Evolutionary conservation across 2,329 filamentous ascomycete species (phyloP).

Genomic region (Fusarium irregulare): DNA sequence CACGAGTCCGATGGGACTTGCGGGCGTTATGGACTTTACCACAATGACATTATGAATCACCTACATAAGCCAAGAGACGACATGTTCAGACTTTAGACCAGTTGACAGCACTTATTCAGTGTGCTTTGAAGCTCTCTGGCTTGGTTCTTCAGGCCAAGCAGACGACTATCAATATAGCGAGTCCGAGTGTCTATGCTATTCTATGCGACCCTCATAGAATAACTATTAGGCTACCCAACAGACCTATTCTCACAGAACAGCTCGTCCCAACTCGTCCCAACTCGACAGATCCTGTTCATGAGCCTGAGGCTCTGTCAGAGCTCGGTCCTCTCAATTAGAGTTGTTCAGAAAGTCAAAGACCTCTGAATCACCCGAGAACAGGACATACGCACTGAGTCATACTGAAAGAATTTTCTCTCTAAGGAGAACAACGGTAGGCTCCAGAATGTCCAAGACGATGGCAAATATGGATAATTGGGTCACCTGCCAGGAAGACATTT

Average conservation of each 20-base stretch:
- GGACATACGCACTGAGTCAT: background rate
- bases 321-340: background rate
- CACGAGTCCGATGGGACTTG: background rate
- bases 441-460: background rate
- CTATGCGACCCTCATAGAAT: rapidly evolving
- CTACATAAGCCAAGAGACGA: background rate
- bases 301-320: background rate
- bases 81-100: rapidly evolving
- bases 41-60: background rate
- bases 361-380: background rate
- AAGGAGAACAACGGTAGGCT: background rate
- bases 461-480: background rate
- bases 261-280: background rate
- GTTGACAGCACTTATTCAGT: background rate
- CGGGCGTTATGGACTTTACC: background rate
- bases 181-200: background rate
- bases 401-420: background rate
- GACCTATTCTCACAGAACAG: background rate
- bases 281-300: background rate
- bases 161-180: background rate
- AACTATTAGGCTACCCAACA: background rate
- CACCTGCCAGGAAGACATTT: background rate
- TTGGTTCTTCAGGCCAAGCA: background rate
- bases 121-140: background rate
- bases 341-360: background rate